Evolutionary conservation across 164 flowering plant genomes (phyloP).

Genomic region (Litsea cubeba): DNA sequence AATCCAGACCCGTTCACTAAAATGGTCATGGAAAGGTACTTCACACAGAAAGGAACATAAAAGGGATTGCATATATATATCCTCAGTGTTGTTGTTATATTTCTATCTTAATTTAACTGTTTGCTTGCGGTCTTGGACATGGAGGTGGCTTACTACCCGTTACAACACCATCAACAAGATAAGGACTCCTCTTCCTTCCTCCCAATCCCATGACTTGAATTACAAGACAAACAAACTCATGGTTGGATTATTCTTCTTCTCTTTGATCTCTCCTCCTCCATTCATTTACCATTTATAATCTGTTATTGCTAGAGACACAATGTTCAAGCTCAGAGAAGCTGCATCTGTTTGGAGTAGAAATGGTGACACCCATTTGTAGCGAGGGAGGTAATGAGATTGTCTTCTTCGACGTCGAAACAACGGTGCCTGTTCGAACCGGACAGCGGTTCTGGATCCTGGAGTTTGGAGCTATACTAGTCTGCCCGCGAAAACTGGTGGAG

Average conservation of each 20-base stretch:
- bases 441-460: conserved; percentile 60
- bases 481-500: conserved; percentile 72
- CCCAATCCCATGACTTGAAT: not conserved
- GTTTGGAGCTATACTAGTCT: conserved; percentile 84
- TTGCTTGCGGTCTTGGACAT: not conserved
- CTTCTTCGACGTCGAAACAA: conserved; percentile 88
- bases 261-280: not conserved
- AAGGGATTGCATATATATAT: not conserved
- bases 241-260: conserved; percentile 1
- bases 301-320: not conserved
- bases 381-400: conserved; percentile 48
- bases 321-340: not conserved
- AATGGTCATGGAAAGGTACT: not conserved
- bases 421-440: conserved; percentile 58
- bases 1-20: not conserved
- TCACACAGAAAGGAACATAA: not conserved
- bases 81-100: not conserved
- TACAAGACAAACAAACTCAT: conserved; percentile 6
- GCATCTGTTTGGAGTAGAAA: not conserved
- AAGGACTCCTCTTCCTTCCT: conserved; percentile 1
- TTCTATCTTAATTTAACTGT: not conserved
- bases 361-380: not conserved
- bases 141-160: not conserved
- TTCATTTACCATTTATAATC: not conserved
- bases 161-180: not conserved